phyloP scores from a whole-genome alignment of 2,329 filamentous ascomycete species.

The Sporothrix dimorphospora region DNA sequence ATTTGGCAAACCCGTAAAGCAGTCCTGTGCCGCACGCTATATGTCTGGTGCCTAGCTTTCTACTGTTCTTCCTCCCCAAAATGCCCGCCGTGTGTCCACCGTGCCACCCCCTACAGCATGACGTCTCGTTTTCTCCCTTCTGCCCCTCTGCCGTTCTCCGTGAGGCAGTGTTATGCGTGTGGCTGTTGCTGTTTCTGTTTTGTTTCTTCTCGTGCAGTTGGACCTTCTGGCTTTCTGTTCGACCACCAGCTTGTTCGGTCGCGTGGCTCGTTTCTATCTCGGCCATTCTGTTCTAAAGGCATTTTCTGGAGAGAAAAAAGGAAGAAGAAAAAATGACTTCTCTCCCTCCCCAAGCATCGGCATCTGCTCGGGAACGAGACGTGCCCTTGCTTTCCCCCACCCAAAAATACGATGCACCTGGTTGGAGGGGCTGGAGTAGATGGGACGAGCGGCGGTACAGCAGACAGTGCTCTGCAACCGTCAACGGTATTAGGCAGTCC shows the following conservation, averaged over 20 bases:
- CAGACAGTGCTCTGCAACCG: conserved; percentile 1
- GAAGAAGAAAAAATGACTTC: not conserved
- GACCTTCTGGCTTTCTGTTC: not conserved
- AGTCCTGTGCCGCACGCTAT: not conserved
- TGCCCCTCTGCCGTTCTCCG: not conserved
- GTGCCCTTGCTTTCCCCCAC: not conserved
- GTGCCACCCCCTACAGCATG: not conserved
- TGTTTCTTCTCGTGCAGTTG: not conserved
- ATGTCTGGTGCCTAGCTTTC: no score
- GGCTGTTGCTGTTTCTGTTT: not conserved
- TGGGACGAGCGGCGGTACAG: conserved; percentile 16
- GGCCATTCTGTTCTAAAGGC: not conserved
- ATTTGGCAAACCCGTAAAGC: not conserved
- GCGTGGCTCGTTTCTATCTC: conserved; percentile 2
- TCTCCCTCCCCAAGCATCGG: not conserved
- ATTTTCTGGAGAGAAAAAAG: no score
- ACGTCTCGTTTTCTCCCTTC: not conserved
- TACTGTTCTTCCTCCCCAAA: not conserved
- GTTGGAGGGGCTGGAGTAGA: conserved; percentile 14
- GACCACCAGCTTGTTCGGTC: not conserved
- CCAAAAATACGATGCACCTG: not conserved
- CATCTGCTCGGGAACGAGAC: not conserved
- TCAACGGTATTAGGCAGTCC: not conserved
- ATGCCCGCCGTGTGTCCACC: not conserved
- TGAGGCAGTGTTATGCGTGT: conserved; percentile 5